Evolutionary conservation across 139 green algal species (phyloP), one percentile per base, ranked within the genome.

Genomic region (Micromonas commoda): DNA sequence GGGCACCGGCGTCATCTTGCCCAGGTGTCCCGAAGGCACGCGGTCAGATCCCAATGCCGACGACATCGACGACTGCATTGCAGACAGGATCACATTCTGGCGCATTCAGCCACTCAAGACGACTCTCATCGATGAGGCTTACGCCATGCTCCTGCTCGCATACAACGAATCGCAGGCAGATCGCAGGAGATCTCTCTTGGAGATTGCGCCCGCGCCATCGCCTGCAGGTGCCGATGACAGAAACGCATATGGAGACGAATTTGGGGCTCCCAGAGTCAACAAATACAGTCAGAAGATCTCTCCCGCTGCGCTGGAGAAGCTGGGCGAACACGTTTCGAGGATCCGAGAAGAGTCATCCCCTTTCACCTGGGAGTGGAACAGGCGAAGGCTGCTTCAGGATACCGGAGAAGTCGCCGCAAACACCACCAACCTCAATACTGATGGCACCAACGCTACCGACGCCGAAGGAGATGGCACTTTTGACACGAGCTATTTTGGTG

Each of bases 11-110:
- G 13, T 63, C 21, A 70, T 79, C 29, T 28, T 72, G 21, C 20
- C 32, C 4, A 57, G 73, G 19, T 79, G 73, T 37, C 57, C 60
- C 5, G 34, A 53, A 33, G 73, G 73, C 21, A 79, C 73, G 28
- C 2, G 60, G 26, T 79, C 73, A 2, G 32, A 24, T 2, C 34
- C 73, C 16, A 24, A 61, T 4, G 53, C 73, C 0, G 34, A 24
- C 5, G 33, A 13, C 13, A 53, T 72, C 13, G 31, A 64, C 26
- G 4, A 71, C 29, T 79, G 73, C 57, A 28, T 28, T 4, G 73
- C 73, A 5, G 73, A 79, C 63, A 29, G 53, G 6, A 79, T 79
- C 31, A 79, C 73, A 3, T 79, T 79, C 32, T 79, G 73, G 73
- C 60, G 60, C 20, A 34, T 79, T 31, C 60, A 72, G 28, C 73